These are phyloP conservation scores for Rhodotorula sp. DNA, from an alignment of 1,284 basidiomycete species.

Conservation along the genomic window DNA sequence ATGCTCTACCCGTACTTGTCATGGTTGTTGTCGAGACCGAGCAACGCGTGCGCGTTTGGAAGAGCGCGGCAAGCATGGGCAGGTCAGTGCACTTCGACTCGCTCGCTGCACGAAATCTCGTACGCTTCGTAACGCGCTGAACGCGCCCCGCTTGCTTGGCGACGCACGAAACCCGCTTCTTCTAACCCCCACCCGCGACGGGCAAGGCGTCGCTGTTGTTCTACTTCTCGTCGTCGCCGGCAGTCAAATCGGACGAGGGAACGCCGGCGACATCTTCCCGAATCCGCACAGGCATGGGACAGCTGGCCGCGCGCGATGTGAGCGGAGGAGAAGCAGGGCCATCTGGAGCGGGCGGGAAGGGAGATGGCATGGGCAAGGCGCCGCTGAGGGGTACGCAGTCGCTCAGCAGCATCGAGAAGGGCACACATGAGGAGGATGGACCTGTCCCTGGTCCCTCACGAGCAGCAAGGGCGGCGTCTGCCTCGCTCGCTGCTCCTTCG, in stretches of 20 bases:
- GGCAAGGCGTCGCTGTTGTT: background rate
- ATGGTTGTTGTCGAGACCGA: no score
- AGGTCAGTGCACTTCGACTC: no score
- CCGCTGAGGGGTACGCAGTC: constrained; percentile 3
- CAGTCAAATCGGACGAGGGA: background rate
- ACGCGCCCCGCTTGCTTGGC: no score
- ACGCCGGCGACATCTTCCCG: background rate
- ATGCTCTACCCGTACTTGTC: no score
- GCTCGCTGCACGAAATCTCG: no score
- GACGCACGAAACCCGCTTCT: no score
- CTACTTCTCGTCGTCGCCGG: constrained; percentile 8
- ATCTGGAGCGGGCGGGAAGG: no score
- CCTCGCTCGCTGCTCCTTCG: background rate
- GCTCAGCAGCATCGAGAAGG: background rate
- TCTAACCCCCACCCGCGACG: background rate
- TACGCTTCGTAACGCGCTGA: no score
- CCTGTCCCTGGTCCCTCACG: background rate
- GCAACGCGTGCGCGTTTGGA: no score
- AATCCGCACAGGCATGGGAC: background rate
- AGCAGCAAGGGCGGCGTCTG: no score
- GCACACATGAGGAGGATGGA: background rate
- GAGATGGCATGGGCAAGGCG: no score
- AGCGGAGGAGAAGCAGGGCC: background rate
- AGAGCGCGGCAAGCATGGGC: no score
- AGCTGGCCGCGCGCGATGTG: background rate